Percentiles rank a stretch among this genome's conserved stretches.
Evolutionary conservation across 176 grass and related monocot species (phyloP).

Genomic region (Phragmites australis): DNA sequence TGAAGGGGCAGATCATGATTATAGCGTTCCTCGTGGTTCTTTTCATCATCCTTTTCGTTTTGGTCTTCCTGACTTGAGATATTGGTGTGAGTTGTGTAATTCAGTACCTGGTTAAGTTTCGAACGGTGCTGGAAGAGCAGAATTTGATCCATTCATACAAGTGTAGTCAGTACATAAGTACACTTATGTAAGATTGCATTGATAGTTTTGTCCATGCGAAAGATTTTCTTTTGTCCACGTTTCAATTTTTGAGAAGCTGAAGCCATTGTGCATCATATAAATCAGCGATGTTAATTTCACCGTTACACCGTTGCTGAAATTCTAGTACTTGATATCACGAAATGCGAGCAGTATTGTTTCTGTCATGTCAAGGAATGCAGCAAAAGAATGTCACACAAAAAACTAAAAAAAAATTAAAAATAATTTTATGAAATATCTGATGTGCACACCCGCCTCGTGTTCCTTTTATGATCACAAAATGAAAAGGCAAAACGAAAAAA

Average conservation of each 20-base stretch:
- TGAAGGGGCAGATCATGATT: slow-evolving; percentile 82
- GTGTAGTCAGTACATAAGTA: slow-evolving; percentile 15
- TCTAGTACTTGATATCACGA: not conserved
- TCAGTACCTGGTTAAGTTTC: not conserved
- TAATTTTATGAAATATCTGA: not conserved
- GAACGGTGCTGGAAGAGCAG: not conserved
- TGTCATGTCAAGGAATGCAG: too few species aligned
- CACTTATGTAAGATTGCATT: slow-evolving; percentile 20
- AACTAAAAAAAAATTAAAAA: too few species aligned
- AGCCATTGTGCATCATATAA: not conserved
- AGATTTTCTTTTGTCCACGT: not conserved
- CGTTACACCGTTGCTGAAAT: not conserved
- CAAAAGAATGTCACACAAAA: not conserved
- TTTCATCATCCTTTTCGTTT: slow-evolving; percentile 89
- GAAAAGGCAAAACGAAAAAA: not conserved
- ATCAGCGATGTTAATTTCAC: not conserved
- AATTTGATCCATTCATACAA: slow-evolving; percentile 4
- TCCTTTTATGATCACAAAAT: not conserved
- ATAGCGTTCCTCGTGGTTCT: slow-evolving; percentile 83
- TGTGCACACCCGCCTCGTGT: not conserved
- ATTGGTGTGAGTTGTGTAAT: not conserved
- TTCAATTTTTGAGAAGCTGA: too few species aligned
- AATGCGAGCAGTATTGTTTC: not conserved
- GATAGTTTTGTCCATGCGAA: slow-evolving; percentile 14
- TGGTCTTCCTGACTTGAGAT: slow-evolving; percentile 83